Base-by-base conservation (phyloP, 352 stramenopile genomes). In the Blastocystis sp. region DNA sequence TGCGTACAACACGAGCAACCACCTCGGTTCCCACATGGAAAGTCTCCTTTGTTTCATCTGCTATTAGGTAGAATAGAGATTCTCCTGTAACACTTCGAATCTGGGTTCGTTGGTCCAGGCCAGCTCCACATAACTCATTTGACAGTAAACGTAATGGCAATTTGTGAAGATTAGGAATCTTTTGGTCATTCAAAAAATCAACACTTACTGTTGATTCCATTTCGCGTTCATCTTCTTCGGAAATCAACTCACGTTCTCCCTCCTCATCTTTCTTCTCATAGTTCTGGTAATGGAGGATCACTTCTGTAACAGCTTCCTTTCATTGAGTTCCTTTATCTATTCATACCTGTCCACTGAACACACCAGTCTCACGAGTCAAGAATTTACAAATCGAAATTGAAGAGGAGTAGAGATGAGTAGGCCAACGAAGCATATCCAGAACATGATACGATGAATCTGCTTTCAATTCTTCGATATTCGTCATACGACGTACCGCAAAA, bases 361-460 rank as follows among this genome's bases (percentile, higher is more conserved):
- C 13, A 7, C 56, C 56, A 7, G 27, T 13, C 13, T 13, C 56
- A 7, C 56, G 56, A n/a, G 56, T 62, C 56, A 84, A 37, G 3
- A 54, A 35, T 57, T 84, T 57, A 35, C 73, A 84, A 57, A 84
- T 51, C 13, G n/a, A 15, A 9, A 24, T 37, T 15, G 59, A 44
- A 22, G 42, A 37, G 73, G 4, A 17, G 53, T 68, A 68, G 19
- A 84, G 51, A n/a, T 66, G 53, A 11, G 5, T 30, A 13, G 73
- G 73, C 15, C 58, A 48, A 11, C 73, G 73, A 22, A 84, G 51
- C 73, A 84, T 84, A 35, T 84, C 73, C 51, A 84, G 51, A 17
- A 84, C 73, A 35, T 84, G 73, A 44, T 84, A 84, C 9, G 11
- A 24, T 11, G 15, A 37, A 17, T 27, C 30, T 30, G 44, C 54